Conservation (phyloP, 1,284 basidiomycete species). For the Papiliotrema laurentii region DNA sequence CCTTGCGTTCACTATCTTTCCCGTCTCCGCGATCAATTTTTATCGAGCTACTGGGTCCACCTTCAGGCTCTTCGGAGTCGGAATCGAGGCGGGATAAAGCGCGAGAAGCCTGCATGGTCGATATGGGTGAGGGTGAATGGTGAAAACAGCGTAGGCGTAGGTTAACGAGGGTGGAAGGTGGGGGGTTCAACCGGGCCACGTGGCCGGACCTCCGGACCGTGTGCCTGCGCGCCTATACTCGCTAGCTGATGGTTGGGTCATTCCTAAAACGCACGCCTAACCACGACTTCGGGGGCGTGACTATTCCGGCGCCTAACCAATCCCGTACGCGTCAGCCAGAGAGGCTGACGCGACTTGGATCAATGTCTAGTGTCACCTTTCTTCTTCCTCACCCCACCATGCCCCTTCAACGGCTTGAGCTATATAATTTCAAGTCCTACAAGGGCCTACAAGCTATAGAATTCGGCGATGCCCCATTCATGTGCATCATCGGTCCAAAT, state of each 20-base stretch:
- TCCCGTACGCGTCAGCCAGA: too few relatives aligned
- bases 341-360: too few relatives aligned
- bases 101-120: not conserved
- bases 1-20: slow-evolving; percentile 27
- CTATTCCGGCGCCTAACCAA: not conserved
- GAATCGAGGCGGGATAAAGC: slow-evolving; percentile 1
- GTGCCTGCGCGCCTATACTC: not conserved
- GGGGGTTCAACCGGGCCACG: not conserved
- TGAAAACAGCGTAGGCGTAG: too few relatives aligned
- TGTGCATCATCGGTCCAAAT: slow-evolving; percentile 96
- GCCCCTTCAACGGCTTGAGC: slow-evolving; percentile 59
- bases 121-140: not conserved
- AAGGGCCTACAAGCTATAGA: slow-evolving; percentile 50
- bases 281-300: too few relatives aligned
- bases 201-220: not conserved
- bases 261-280: too few relatives aligned
- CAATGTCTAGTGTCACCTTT: too few relatives aligned
- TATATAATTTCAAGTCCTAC: slow-evolving; percentile 93
- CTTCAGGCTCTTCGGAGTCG: slow-evolving; percentile 8
- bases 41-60: not conserved
- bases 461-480: slow-evolving; percentile 62
- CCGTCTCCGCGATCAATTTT: not conserved
- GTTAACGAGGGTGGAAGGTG: too few relatives aligned
- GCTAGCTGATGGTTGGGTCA: too few relatives aligned
- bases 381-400: too few relatives aligned